Conservation (phyloP, 2,329 filamentous ascomycete genomes). For the Epichloe coenophiala region DNA sequence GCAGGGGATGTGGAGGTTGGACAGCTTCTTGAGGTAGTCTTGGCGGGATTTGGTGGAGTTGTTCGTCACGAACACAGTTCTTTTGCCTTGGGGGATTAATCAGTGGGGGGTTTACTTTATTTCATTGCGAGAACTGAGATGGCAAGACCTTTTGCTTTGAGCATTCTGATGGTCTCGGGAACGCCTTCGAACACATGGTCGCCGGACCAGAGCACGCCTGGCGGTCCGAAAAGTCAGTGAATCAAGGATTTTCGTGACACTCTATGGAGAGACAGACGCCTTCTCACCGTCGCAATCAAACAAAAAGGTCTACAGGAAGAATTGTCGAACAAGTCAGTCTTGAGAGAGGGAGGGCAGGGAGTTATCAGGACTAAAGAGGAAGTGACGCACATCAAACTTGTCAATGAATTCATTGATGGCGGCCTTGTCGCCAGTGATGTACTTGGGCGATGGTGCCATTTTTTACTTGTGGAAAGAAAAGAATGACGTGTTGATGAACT, state of each 20-base stretch:
- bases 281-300: constrained; percentile 89
- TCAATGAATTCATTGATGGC: constrained; percentile 75
- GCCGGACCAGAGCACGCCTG: constrained; percentile 92
- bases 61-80: constrained; percentile 92
- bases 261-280: not conserved
- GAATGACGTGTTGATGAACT: not conserved
- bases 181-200: constrained; percentile 78
- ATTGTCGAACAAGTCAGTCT: not conserved
- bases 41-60: constrained; percentile 93
- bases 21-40: constrained; percentile 89
- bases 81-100: constrained; percentile 54
- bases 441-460: constrained; percentile 29
- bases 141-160: constrained; percentile 64
- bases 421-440: constrained; percentile 66
- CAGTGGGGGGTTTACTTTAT: not conserved
- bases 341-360: not conserved
- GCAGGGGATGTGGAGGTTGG: constrained; percentile 64
- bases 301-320: constrained; percentile 42
- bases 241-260: not conserved
- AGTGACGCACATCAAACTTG: constrained; percentile 70
- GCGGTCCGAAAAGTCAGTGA: constrained; percentile 5
- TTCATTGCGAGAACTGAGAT: too few relatives aligned
- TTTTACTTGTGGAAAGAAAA: too few relatives aligned
- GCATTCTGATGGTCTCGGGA: constrained; percentile 70
- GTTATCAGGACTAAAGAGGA: not conserved